Conservation (phyloP, 208 protist species). For the Leptomonas seymouri region DNA sequence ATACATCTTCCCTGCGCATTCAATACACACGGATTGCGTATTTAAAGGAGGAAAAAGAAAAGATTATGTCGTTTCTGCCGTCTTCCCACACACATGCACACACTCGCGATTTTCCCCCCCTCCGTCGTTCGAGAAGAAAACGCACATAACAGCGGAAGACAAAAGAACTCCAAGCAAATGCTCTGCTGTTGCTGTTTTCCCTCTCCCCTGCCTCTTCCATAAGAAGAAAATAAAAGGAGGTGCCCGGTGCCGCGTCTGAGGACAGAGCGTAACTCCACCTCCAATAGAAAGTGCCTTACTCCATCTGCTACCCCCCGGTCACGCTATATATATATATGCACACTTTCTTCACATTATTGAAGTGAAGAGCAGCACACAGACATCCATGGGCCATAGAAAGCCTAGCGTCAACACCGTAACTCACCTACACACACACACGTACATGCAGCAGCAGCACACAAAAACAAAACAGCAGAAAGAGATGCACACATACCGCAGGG, state of each 20-base stretch:
- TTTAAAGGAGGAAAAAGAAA: no score
- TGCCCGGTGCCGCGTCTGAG: no score
- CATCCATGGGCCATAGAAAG: background rate
- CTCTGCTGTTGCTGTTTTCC: background rate
- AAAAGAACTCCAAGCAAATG: background rate
- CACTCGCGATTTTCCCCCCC: background rate
- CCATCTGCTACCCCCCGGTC: background rate
- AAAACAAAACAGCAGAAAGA: background rate
- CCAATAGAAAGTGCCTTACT: background rate
- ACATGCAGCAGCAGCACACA: background rate
- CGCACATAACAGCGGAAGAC: slow-evolving; percentile 10
- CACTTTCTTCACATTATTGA: background rate
- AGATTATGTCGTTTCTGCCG: background rate
- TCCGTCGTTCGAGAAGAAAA: background rate
- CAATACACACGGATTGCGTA: no score
- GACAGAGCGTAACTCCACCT: background rate
- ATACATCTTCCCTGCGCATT: background rate
- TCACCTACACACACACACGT: background rate
- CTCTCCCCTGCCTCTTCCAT: background rate
- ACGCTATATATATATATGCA: background rate
- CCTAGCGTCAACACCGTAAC: background rate
- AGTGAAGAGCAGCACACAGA: background rate
- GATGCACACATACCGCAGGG: background rate
- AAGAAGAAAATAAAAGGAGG: no score
- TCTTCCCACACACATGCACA: background rate